Evolutionary conservation across 192 early-diverging fungal species (phyloP), one percentile per base, ranked within the genome.

Genomic region (Endogone sp.): DNA sequence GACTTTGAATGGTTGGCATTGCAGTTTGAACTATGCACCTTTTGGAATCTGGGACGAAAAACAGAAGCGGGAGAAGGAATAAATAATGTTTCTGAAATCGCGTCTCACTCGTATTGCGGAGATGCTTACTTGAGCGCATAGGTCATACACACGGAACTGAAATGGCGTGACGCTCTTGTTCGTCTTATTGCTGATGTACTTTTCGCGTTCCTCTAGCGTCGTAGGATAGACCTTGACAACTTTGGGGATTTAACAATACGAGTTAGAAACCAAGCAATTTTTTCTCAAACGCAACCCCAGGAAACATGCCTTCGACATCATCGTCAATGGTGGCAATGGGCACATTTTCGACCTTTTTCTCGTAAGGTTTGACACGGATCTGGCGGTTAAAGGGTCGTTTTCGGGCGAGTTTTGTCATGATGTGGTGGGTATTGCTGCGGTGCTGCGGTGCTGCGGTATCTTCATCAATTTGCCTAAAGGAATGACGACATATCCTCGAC

Each of bases 101-200:
- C n/a, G n/a, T n/a, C n/a, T n/a, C n/a, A 29, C 37, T 49, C 37
- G 16, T 11, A 49, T 16, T 49, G 16, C 37, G 16, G 6, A 6
- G 3, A 1, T 22, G 16, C 2, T 65, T 81, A 81, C 80, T 73
- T 92, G 85, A 1, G 84, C 75, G 68, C 84, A 87, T 3, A 82
- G 71, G 55, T 92, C 91, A 63, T 91, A 92, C 31, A 92, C 89
- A 21, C 80, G 72, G 72, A 87, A 92, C 71, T 92, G 91, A 62
- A 92, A 92, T 26, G 77, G 78, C 2, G 91, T 92, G 8, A 92
- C 73, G 23, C 72, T 83, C 24, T 86, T 84, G 2, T 75, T 74
- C n/a, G 86, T 89, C 37, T 81, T 82, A 2, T 69, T 65, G 26
- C 88, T 89, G 23, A 87, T 37, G 29, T 77, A 89, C 23, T 68